These are phyloP conservation scores for Suillus bovinus DNA, from an alignment of 768 basidiomycete species.

Conservation along the genomic window DNA sequence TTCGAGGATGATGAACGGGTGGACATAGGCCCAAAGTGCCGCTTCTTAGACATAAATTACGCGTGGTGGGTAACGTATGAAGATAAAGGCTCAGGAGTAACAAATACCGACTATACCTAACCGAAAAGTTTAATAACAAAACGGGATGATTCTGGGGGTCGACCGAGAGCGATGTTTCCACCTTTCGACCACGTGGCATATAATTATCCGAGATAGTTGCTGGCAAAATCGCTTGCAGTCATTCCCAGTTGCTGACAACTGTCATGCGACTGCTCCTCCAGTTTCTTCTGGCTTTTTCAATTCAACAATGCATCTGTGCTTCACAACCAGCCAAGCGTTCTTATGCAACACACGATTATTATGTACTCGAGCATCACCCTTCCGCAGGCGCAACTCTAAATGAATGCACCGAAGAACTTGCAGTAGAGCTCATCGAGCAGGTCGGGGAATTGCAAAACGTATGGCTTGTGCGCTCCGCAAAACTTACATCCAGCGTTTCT, in stretches of 20 bases:
- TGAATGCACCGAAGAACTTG: conserved; percentile 60
- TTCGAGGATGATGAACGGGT: not conserved
- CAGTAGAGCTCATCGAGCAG: conserved; percentile 85
- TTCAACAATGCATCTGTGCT: conserved; percentile 30
- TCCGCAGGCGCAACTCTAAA: conserved; percentile 51
- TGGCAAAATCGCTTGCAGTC: not conserved
- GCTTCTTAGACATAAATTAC: conserved; percentile 3
- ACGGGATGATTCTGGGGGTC: conserved; percentile 2
- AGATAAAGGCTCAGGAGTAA: conserved; percentile 6
- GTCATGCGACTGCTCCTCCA: conserved; percentile 20
- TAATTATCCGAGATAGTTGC: not conserved
- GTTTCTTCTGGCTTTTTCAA: conserved; percentile 30
- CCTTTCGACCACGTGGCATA: conserved; percentile 6
- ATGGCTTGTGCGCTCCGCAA: conserved; percentile 76
- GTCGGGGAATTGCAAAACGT: conserved; percentile 79
- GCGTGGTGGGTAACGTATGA: not conserved
- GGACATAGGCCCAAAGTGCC: not conserved
- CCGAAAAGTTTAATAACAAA: conserved; percentile 2
- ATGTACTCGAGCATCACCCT: conserved; percentile 70
- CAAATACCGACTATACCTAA: not conserved
- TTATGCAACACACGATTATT: conserved; percentile 78
- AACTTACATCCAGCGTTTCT: conserved; percentile 28
- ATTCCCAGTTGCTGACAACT: not conserved
- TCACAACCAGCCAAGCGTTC: conserved; percentile 47
- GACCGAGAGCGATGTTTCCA: not conserved